phyloP scores from a whole-genome alignment of 2,329 filamentous ascomycete species.

The Diaporthe sp. region DNA sequence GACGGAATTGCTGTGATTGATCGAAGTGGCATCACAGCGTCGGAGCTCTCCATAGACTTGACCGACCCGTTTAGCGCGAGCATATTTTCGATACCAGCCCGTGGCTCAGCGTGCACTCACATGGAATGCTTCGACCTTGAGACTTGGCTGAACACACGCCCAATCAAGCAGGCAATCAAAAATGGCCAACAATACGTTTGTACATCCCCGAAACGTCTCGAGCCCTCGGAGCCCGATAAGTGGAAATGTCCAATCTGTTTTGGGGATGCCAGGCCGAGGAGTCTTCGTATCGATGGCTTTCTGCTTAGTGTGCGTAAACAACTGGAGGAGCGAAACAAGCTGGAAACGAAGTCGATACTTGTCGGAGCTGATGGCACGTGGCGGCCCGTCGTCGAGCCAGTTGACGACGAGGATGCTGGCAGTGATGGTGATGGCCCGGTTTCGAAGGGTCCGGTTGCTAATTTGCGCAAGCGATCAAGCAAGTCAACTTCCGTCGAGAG shows the following conservation, averaged over 20 bases:
- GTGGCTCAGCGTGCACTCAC: slow-evolving; percentile 77
- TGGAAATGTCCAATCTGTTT: slow-evolving; percentile 92
- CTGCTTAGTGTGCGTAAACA: slow-evolving; percentile 69
- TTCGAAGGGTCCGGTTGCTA: slow-evolving; percentile 10
- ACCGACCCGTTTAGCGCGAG: slow-evolving; percentile 73
- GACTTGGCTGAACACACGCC: slow-evolving; percentile 79
- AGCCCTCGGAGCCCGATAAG: slow-evolving; percentile 71
- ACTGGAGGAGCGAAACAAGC: slow-evolving; percentile 59
- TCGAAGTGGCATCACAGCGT: slow-evolving; percentile 42
- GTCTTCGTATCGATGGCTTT: slow-evolving; percentile 79
- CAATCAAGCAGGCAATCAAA: slow-evolving; percentile 50
- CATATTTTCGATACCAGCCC: slow-evolving; percentile 78
- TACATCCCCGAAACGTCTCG: slow-evolving; percentile 46
- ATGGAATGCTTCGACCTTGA: slow-evolving; percentile 91
- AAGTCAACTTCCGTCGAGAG: slow-evolving; percentile 23
- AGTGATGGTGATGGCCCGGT: slow-evolving; percentile 42
- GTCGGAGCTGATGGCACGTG: slow-evolving; percentile 74
- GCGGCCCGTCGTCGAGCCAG: slow-evolving; percentile 56
- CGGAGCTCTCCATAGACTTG: slow-evolving; percentile 69
- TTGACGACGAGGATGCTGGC: slow-evolving; percentile 44
- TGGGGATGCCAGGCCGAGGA: slow-evolving; percentile 78
- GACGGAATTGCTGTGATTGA: slow-evolving; percentile 73
- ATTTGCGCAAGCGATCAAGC: slow-evolving; percentile 17
- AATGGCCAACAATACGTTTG: slow-evolving; percentile 51
- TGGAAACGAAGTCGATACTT: slow-evolving; percentile 68